Evolutionary conservation across 23 red algal genomes (phyloP).

Genomic region (Pyropia yezoensis): DNA sequence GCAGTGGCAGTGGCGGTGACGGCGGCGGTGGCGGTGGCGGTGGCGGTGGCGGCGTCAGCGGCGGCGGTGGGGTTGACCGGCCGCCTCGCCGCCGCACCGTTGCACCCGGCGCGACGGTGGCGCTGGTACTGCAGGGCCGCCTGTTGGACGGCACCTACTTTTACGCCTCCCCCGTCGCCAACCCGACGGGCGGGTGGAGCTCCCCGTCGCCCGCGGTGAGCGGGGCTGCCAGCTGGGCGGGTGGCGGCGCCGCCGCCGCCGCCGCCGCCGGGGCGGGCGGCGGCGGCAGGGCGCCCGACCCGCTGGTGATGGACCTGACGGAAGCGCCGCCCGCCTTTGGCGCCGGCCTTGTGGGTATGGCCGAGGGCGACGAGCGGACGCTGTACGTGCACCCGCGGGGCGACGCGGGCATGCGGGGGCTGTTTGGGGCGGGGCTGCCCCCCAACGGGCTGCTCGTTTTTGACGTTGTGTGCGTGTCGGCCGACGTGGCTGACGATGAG

Average conservation of each 20-base stretch:
- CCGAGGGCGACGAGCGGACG: constrained; percentile 37
- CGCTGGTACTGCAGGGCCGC: constrained; percentile 40
- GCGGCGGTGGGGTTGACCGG: too few species aligned
- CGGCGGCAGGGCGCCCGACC: too few species aligned
- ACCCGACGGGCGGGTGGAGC: neutral
- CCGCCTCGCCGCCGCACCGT: too few species aligned
- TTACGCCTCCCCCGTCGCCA: constrained; percentile 36
- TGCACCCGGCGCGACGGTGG: constrained; percentile 6
- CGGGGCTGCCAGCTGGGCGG: too few species aligned
- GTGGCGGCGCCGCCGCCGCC: too few species aligned
- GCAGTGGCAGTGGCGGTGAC: too few species aligned
- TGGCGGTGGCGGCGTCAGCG: too few species aligned
- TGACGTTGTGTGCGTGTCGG: constrained; percentile 33
- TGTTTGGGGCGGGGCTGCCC: constrained; percentile 57
- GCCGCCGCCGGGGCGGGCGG: too few species aligned
- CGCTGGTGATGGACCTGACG: neutral
- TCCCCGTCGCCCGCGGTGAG: too few species aligned
- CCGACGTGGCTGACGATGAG: constrained; percentile 6
- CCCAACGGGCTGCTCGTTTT: constrained; percentile 49
- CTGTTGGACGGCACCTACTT: constrained; percentile 39
- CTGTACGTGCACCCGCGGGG: constrained; percentile 44
- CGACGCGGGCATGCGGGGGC: constrained; percentile 21
- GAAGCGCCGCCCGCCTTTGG: constrained; percentile 25
- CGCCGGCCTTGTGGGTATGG: constrained; percentile 29
- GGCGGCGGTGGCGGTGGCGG: too few species aligned